Evolutionary conservation across 768 basidiomycete genomes (phyloP), one percentile per base, ranked within the genome.

Genomic region (Mycena leptocephala): DNA sequence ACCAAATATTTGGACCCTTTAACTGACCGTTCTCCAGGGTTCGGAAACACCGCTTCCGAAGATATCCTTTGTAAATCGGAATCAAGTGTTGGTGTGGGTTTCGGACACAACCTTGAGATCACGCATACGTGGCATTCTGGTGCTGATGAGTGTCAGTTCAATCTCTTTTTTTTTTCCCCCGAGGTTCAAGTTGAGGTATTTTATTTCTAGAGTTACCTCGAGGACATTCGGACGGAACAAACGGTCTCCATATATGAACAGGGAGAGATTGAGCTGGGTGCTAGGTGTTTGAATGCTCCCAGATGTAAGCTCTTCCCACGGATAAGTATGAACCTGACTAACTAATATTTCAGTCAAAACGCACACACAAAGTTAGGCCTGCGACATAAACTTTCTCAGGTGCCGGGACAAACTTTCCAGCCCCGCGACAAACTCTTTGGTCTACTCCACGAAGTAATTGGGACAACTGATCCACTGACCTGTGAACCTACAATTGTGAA

Each of bases 51-150:
- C 67, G 5, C 67, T 65, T 35, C 62, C 62, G 32, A 35, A 39
- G 32, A 63, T 65, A 30, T 65, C 63, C 13, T 65, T 65, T 22
- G 26, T 66, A 32, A 66, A 32, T 24, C 64, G 46, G 13, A 51
- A 66, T 32, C 64, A 66, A 51, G 18, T 51, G 16, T 35, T 66
- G 18, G 30, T 66, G 6, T 66, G 64, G 64, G 64, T 66, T n/a
- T 14, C 46, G 33, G 64, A 66, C 35, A 43, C 43, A 5, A 51
- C 41, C 10, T 66, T 26, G 22, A 66, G 51, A 18, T 26, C 65
- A 2, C 7, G 16, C 24, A 43, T 55, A 5, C 28, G 65, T 2
- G 65, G 65, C 9, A 65, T 65, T 32, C n/a, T 65, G n/a, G 63
- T 65, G 41, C 41, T 65, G 7, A 48, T 48, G 5, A 67, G 65